Percentiles rank a stretch among this genome's conserved stretches.
Evolutionary conservation across 1,284 basidiomycete genomes (phyloP).

Genomic region (Bondarzewia mesenterica): DNA sequence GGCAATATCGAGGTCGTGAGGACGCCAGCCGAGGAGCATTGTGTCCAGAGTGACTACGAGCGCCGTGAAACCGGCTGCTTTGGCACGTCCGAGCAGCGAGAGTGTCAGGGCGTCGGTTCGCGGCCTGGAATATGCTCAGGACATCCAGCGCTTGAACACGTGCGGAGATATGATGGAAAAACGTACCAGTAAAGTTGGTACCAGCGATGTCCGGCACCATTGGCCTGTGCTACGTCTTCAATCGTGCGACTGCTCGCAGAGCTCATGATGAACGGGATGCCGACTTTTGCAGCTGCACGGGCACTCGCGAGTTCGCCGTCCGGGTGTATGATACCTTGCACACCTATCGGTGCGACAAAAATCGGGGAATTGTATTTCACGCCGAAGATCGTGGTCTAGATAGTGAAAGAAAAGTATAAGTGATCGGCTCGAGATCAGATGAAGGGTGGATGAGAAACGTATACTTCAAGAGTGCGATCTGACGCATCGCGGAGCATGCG

Average conservation of each 20-base stretch:
- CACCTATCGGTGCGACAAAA: conserved; percentile 68
- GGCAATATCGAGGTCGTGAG: conserved; percentile 49
- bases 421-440: background rate
- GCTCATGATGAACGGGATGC: conserved; percentile 66
- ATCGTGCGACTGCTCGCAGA: conserved; percentile 64
- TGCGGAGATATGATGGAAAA: background rate
- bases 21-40: conserved; percentile 60
- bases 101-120: conserved; percentile 50
- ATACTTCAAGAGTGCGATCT: conserved; percentile 51
- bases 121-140: conserved; percentile 33
- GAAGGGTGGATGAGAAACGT: background rate
- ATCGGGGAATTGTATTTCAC: conserved; percentile 56
- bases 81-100: conserved; percentile 58
- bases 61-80: conserved; percentile 53
- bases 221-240: conserved; percentile 64
- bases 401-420: background rate
- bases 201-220: conserved; percentile 58
- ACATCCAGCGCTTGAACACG: background rate
- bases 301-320: conserved; percentile 68
- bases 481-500: conserved; percentile 69
- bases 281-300: conserved; percentile 52
- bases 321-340: conserved; percentile 60
- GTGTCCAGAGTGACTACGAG: conserved; percentile 69
- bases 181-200: conserved; percentile 74
- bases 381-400: conserved; percentile 62